phyloP scores from a whole-genome alignment of 2,329 filamentous ascomycete species.

The Penicillium palitans region DNA sequence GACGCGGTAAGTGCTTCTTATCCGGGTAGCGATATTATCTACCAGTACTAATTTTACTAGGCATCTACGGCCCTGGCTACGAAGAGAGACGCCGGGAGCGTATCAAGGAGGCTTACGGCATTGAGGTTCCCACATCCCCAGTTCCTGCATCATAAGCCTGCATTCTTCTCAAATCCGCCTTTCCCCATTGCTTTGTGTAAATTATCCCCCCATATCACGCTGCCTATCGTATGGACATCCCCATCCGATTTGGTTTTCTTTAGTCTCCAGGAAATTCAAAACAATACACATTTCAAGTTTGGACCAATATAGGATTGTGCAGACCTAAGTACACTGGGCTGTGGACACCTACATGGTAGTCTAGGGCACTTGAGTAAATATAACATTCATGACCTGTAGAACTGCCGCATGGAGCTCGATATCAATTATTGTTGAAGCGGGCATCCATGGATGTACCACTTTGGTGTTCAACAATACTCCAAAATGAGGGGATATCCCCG shows the following conservation, averaged over 20 bases:
- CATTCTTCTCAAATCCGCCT: slow-evolving; percentile 21
- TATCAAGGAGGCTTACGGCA: slow-evolving; percentile 82
- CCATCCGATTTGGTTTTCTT: slow-evolving; percentile 23
- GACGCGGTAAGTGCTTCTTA: slow-evolving; percentile 65
- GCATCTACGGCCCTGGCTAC: slow-evolving; percentile 77
- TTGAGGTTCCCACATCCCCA: slow-evolving; percentile 71
- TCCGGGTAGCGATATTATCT: slow-evolving; percentile 6
- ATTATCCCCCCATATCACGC: slow-evolving; percentile 31
- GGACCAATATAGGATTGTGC: background rate
- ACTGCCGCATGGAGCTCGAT: background rate
- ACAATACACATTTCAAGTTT: slow-evolving; percentile 8
- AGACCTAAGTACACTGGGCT: background rate
- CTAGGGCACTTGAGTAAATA: no score
- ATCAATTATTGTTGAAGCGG: background rate
- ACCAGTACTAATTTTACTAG: slow-evolving; percentile 48
- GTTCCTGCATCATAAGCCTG: slow-evolving; percentile 42
- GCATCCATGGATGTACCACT: background rate
- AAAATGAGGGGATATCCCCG: slow-evolving; percentile 11
- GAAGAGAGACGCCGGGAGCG: slow-evolving; percentile 78
- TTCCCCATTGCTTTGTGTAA: slow-evolving; percentile 31
- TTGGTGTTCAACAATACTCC: background rate
- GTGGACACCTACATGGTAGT: background rate
- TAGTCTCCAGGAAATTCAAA: slow-evolving; percentile 15
- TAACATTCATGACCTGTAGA: background rate
- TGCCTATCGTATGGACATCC: slow-evolving; percentile 24